Evolutionary conservation across 2,329 filamentous ascomycete species (phyloP).

Genomic region (Ophiostoma tasmaniense): DNA sequence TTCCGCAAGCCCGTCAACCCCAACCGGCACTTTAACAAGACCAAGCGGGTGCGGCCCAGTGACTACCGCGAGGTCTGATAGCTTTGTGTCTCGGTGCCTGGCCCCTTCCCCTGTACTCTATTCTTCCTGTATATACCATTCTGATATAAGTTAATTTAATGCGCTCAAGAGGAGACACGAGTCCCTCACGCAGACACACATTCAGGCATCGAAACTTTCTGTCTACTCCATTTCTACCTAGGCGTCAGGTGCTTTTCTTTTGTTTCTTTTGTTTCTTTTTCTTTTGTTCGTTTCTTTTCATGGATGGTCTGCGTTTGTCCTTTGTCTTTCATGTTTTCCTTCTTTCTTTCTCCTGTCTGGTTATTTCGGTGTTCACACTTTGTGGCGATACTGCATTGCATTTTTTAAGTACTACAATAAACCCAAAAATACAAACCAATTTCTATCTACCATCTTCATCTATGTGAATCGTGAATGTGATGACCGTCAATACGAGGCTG

Average conservation of each 20-base stretch:
- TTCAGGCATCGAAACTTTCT: neutral
- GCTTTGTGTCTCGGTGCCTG: neutral
- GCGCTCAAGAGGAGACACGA: neutral
- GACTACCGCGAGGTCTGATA: slow-evolving; percentile 76
- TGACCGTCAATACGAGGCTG: neutral
- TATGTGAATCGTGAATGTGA: neutral
- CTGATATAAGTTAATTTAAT: neutral
- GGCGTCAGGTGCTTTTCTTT: no score
- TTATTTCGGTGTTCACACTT: neutral
- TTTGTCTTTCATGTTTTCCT: neutral
- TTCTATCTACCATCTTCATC: no score
- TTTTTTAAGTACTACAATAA: neutral
- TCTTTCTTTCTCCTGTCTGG: neutral
- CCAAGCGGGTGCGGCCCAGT: slow-evolving; percentile 71
- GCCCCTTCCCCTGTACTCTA: neutral
- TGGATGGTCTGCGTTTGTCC: neutral
- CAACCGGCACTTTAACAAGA: slow-evolving; percentile 75
- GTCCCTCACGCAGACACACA: neutral
- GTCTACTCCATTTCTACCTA: neutral
- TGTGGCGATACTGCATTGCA: neutral
- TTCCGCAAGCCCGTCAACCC: slow-evolving; percentile 95
- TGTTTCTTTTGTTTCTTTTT: neutral
- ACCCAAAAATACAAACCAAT: neutral
- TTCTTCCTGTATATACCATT: slow-evolving; percentile 5
- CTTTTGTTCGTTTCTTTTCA: neutral